These are phyloP conservation scores for Neonectria coccinea DNA, from an alignment of 2,329 filamentous ascomycete species.

Conservation along the genomic window DNA sequence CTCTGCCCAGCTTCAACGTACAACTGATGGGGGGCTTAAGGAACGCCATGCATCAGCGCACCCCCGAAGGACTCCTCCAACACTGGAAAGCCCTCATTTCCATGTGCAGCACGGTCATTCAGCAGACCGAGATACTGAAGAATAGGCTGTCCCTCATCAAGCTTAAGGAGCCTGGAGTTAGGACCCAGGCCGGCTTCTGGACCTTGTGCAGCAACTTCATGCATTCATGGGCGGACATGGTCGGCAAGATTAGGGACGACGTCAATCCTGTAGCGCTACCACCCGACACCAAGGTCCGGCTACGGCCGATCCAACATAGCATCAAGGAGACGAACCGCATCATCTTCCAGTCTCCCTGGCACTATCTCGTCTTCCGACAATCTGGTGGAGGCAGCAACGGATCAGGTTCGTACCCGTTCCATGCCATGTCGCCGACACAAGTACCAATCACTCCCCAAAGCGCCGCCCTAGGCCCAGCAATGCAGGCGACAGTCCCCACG, in stretches of 20 bases:
- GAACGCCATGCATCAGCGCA: conserved; percentile 69
- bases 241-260: conserved; percentile 67
- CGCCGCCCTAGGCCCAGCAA: conserved; percentile 88
- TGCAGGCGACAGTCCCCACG: conserved; percentile 87
- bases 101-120: conserved; percentile 76
- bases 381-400: conserved; percentile 32
- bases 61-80: conserved; percentile 69
- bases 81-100: conserved; percentile 78
- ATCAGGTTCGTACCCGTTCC: conserved; percentile 38
- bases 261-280: conserved; percentile 66
- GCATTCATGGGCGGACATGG: conserved; percentile 76
- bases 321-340: conserved; percentile 83
- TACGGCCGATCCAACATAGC: conserved; percentile 84
- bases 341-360: conserved; percentile 73
- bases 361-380: conserved; percentile 53
- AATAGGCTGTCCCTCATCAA: conserved; percentile 82
- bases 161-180: conserved; percentile 82
- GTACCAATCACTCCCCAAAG: conserved; percentile 87
- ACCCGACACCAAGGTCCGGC: conserved; percentile 76
- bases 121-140: conserved; percentile 79
- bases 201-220: conserved; percentile 81
- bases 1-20: conserved; percentile 75
- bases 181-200: conserved; percentile 73
- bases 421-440: conserved; percentile 47
- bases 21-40: conserved; percentile 75